Percentiles rank a stretch among this genome's conserved stretches.
These are phyloP conservation scores for Cucurbita pepo DNA, from an alignment of 306 rosid species.

Conservation along the genomic window DNA sequence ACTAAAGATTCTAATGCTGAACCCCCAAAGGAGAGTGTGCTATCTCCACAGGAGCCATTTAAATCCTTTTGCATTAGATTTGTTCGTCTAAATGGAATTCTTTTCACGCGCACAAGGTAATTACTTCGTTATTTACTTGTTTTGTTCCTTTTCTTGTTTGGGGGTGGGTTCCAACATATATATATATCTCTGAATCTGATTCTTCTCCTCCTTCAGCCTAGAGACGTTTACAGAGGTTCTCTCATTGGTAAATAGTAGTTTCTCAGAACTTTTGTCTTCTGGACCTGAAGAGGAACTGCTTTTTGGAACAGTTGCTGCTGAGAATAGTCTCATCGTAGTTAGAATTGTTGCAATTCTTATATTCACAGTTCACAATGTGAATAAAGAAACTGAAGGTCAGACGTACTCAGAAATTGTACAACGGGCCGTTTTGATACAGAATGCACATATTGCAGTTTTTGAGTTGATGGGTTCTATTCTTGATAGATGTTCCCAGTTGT, in stretches of 20 bases:
- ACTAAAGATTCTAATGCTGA: conserved; percentile 27
- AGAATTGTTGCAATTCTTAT: conserved; percentile 57
- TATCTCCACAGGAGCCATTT: conserved; percentile 28
- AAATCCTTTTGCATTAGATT: conserved; percentile 54
- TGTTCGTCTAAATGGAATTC: conserved; percentile 88
- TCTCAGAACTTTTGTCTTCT: conserved; percentile 44
- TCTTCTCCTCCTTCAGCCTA: conserved; percentile 25
- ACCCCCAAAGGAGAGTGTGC: conserved; percentile 31
- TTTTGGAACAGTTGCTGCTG: conserved; percentile 53
- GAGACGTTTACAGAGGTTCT: conserved; percentile 81
- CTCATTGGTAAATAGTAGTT: conserved; percentile 38
- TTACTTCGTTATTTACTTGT: not conserved
- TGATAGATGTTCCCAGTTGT: conserved; percentile 55
- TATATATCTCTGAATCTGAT: conserved; percentile 6
- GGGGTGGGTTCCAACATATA: not conserved
- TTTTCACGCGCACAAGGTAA: conserved; percentile 88
- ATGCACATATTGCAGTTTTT: conserved; percentile 73
- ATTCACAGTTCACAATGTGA: conserved; percentile 65
- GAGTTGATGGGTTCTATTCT: conserved; percentile 62
- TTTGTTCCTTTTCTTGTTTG: not conserved
- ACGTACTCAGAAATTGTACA: conserved; percentile 85
- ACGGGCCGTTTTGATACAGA: conserved; percentile 69
- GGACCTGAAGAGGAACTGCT: conserved; percentile 54
- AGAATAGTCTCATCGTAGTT: conserved; percentile 56
- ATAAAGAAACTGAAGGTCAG: conserved; percentile 78